Evolutionary conservation across 2,329 filamentous ascomycete genomes (phyloP).

Genomic region (Neurospora crassa): DNA sequence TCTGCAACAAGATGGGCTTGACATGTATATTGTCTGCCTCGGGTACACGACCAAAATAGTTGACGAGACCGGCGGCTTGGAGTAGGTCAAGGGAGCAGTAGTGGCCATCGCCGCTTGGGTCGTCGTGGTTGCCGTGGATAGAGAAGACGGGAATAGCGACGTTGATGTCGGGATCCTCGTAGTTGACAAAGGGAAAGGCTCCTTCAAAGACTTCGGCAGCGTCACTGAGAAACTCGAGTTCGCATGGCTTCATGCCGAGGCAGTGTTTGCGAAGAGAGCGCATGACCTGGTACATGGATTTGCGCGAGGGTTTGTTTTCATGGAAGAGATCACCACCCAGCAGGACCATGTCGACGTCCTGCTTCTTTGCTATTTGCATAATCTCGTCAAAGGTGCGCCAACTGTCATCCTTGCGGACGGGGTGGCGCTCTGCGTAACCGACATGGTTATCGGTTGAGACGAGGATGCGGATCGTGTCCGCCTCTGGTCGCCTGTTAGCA

Average conservation of each 20-base stretch:
- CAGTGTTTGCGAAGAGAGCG: constrained; percentile 87
- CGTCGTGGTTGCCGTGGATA: constrained; percentile 97
- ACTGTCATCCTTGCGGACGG: constrained; percentile 91
- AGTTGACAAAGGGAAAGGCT: constrained; percentile 90
- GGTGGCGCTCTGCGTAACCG: constrained; percentile 87
- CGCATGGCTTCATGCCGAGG: constrained; percentile 88
- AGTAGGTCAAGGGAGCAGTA: constrained; percentile 84
- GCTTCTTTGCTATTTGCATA: constrained; percentile 74
- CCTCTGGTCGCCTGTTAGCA: constrained; percentile 25
- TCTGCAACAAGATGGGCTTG: constrained; percentile 87
- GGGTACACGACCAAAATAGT: constrained; percentile 89
- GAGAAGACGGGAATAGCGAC: constrained; percentile 95
- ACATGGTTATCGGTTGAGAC: constrained; percentile 97
- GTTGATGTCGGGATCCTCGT: constrained; percentile 95
- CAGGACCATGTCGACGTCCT: constrained; percentile 96
- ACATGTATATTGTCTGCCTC: constrained; percentile 90
- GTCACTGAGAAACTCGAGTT: constrained; percentile 90
- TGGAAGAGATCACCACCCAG: constrained; percentile 94
- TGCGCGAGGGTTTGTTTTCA: constrained; percentile 93
- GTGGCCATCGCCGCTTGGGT: constrained; percentile 92
- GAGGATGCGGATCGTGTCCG: constrained; percentile 89
- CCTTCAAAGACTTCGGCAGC: constrained; percentile 84
- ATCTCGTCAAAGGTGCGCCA: constrained; percentile 96
- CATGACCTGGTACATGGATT: constrained; percentile 97
- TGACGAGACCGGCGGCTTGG: constrained; percentile 82